A percentile compares a stretch with the other conserved stretches of the same genome.
These are phyloP conservation scores for Dioscorea cayenensis DNA, from an alignment of 116 monocot species.

Conservation along the genomic window DNA sequence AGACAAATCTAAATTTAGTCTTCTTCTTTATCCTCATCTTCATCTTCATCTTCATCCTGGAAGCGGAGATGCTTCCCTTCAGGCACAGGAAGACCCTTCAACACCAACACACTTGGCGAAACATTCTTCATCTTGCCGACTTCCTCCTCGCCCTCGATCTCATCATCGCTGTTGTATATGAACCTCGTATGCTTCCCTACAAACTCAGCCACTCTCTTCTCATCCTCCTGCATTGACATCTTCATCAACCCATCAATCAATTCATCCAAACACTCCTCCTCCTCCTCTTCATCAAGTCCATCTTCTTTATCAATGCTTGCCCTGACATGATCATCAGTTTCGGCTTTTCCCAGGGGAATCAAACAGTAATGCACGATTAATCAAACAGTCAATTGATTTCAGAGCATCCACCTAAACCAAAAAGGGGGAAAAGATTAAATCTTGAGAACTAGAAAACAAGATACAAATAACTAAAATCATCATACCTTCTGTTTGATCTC, in stretches of 20 bases:
- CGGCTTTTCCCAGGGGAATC: constrained; percentile 58
- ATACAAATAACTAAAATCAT: background rate
- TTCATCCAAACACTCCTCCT: constrained; percentile 14
- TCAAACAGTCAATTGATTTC: constrained; percentile 6
- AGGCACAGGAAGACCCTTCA: constrained; percentile 58
- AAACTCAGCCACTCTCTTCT: constrained; percentile 22
- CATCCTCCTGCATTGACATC: constrained; percentile 15
- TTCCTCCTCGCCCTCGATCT: constrained; percentile 42
- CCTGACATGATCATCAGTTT: constrained; percentile 48
- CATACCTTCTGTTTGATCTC: background rate
- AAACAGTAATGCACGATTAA: constrained; percentile 71
- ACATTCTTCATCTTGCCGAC: background rate
- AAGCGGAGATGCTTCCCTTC: constrained; percentile 69
- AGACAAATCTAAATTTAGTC: no score
- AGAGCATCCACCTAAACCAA: background rate
- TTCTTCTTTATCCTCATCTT: no score
- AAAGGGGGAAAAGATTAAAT: background rate
- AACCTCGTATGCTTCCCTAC: constrained; percentile 60
- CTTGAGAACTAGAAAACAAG: background rate
- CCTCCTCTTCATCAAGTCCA: constrained; percentile 8
- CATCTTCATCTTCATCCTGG: constrained; percentile 17
- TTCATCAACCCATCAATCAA: constrained; percentile 41
- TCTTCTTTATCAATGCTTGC: constrained; percentile 25
- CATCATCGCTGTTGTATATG: constrained; percentile 58
- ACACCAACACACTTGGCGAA: constrained; percentile 16